phyloP scores from a whole-genome alignment of 805 yeast genomes.

The Cyberlindnera misumaiensis region DNA sequence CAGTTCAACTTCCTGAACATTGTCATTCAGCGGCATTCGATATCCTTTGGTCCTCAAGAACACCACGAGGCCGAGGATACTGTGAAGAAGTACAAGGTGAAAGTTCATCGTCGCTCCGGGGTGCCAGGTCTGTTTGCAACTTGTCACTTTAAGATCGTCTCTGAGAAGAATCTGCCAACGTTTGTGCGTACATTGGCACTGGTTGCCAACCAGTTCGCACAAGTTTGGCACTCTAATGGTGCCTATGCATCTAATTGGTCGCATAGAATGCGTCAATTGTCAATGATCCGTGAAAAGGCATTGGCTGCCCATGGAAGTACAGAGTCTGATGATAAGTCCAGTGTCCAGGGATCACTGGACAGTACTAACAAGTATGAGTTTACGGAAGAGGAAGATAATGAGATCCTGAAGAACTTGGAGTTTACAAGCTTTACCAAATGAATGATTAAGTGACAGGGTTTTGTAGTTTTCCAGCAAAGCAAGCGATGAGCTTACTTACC shows the following conservation, averaged over 20 bases:
- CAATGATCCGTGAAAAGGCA: conserved; percentile 28
- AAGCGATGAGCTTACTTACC: no score
- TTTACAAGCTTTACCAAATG: conserved; percentile 23
- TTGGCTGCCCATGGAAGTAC: conserved; percentile 7
- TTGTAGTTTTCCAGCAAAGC: no score
- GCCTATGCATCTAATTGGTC: conserved; percentile 60
- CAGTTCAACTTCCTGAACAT: conserved; percentile 82
- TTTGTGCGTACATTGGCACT: conserved; percentile 63
- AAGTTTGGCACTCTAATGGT: conserved; percentile 62
- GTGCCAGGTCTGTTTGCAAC: conserved; percentile 75
- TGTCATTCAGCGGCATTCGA: conserved; percentile 61
- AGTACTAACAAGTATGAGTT: conserved; percentile 19
- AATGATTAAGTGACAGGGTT: neutral
- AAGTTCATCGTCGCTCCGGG: conserved; percentile 56
- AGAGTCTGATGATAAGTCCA: conserved; percentile 7
- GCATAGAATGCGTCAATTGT: conserved; percentile 53
- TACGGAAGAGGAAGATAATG: conserved; percentile 19
- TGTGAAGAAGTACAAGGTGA: conserved; percentile 48
- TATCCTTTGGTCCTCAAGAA: conserved; percentile 10
- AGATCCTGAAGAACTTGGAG: conserved; percentile 21
- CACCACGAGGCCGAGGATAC: conserved; percentile 11
- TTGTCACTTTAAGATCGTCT: conserved; percentile 64
- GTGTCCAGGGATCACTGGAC: conserved; percentile 18
- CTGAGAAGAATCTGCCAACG: conserved; percentile 50
- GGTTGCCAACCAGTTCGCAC: conserved; percentile 65